Conservation (phyloP, 2,329 filamentous ascomycete species). For the Cercospora citrullina region DNA sequence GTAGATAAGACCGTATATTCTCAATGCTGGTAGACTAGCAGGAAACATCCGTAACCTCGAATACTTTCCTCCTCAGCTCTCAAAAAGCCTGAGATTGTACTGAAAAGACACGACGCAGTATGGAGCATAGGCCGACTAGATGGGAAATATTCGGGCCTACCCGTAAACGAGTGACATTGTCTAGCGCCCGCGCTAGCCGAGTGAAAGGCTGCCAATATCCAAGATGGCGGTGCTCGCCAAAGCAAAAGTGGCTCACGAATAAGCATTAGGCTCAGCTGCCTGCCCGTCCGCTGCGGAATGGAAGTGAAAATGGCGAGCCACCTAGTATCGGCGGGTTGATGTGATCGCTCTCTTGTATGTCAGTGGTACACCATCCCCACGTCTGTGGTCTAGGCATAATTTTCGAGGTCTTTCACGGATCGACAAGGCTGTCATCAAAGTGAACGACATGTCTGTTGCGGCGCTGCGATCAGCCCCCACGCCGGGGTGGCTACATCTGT, state of each 20-base stretch:
- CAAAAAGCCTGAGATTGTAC: background rate
- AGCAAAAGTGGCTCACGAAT: background rate
- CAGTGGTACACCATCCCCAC: too few relatives aligned
- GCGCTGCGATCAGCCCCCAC: too few relatives aligned
- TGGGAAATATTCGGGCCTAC: background rate
- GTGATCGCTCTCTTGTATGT: background rate
- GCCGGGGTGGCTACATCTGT: too few relatives aligned
- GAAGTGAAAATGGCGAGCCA: background rate
- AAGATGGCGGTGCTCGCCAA: background rate
- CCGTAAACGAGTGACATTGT: background rate
- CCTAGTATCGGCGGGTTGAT: background rate
- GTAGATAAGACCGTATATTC: background rate
- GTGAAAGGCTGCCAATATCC: background rate
- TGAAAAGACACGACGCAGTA: background rate
- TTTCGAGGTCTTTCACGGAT: too few relatives aligned
- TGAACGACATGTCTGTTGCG: too few relatives aligned
- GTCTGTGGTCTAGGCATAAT: too few relatives aligned
- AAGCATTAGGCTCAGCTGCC: background rate
- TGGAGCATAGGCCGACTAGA: background rate
- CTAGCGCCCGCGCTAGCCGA: background rate
- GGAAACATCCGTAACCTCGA: background rate
- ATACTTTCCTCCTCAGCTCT: background rate
- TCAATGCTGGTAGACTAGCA: background rate
- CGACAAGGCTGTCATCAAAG: too few relatives aligned
- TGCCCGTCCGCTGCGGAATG: background rate